Evolutionary conservation across 140 eudicot genomes (phyloP), one percentile per base, ranked within the genome.

Genomic region (Stevia rebaudiana): DNA sequence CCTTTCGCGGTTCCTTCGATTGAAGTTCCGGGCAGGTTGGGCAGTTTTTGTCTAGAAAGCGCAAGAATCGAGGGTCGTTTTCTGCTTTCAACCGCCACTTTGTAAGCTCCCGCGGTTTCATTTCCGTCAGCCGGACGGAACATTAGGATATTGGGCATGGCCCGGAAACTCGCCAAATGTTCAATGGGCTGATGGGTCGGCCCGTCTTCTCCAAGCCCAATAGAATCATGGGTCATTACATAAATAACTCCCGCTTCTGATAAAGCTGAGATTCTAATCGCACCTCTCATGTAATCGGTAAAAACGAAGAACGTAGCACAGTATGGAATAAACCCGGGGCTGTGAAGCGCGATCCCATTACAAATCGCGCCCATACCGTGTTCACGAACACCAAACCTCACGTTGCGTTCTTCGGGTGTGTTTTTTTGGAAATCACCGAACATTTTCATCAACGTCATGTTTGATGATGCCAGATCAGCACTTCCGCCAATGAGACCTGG

Each of bases 121-220:
- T 85, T 91, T 3, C 98, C 98, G 11, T 91, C 98, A 11, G 98
- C 98, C 1, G 98, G 98, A 1, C 98, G 96, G 83, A 91, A 82
- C 96, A 87, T 91, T 62, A 87, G 63, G 48, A 91, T 81, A 68
- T 91, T 87, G 36, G 98, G 98, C 98, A 91, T 91, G 49, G 98
- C 98, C 16, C 98, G 78, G 87, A 91, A 91, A 57, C 96, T 87
- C 16, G 98, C 98, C 44, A 91, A 60, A 8, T 91, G 98, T 77
- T 91, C 98, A 21, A 91, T 87, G 48, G 98, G 98, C 75, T 91
- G 98, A 73, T 91, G 98, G 59, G 98, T 91, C 2, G 98, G 98
- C 21, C 98, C 98, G 50, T 91, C 98, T 69, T 91, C 98, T 61
- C 98, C 98, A 4, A 91, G 78, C 50, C 98, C 98, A 13, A 91